Evolutionary conservation across 1,284 basidiomycete species (phyloP).

Genomic region (Malassezia dermatis): DNA sequence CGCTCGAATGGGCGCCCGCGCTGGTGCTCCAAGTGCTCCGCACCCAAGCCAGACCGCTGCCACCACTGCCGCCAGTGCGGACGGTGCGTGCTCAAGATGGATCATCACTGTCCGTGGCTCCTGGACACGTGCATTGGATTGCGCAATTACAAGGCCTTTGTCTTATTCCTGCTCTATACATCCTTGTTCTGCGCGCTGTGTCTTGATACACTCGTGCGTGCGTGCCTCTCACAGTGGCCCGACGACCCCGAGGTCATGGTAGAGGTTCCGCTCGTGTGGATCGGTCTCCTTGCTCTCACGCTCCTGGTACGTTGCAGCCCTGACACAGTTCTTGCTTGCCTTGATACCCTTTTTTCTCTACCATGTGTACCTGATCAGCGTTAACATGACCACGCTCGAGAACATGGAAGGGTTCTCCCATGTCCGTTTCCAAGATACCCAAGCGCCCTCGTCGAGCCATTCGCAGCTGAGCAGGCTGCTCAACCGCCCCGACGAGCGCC

Average conservation of each 20-base stretch:
- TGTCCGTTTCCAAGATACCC: background rate
- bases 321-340: constrained; percentile 16
- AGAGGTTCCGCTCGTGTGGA: constrained; percentile 45
- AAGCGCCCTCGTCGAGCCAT: background rate
- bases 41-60: constrained; percentile 60
- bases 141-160: constrained; percentile 72
- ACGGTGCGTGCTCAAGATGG: constrained; percentile 62
- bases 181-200: background rate
- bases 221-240: background rate
- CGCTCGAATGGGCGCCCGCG: constrained; percentile 27
- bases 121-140: constrained; percentile 63
- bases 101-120: constrained; percentile 63
- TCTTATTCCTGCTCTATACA: constrained; percentile 61
- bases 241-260: background rate
- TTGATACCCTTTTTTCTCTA: constrained; percentile 36
- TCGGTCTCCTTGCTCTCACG: constrained; percentile 25
- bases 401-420: constrained; percentile 41
- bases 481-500: background rate
- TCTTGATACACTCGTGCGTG: constrained; percentile 1
- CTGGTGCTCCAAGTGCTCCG: constrained; percentile 46
- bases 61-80: constrained; percentile 69
- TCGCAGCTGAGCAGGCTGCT: background rate
- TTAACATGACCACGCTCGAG: constrained; percentile 48
- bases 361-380: constrained; percentile 43
- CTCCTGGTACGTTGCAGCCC: constrained; percentile 7